These are phyloP conservation scores for Lepidium africanum DNA, from an alignment of 345 rosid species.

Conservation along the genomic window DNA sequence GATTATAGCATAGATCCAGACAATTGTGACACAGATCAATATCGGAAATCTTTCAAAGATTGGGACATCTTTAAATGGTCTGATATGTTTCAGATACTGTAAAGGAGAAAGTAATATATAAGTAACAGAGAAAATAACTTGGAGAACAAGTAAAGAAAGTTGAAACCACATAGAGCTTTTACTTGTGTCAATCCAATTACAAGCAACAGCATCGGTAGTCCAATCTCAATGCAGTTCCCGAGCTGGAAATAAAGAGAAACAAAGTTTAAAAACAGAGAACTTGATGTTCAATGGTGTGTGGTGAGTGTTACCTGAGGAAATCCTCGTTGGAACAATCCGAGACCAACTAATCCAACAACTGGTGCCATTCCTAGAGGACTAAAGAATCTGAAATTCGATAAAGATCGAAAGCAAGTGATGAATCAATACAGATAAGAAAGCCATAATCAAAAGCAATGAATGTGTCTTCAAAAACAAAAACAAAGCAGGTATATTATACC, in stretches of 20 bases:
- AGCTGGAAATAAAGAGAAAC: slow-evolving; percentile 38
- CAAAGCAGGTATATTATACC: slow-evolving; percentile 29
- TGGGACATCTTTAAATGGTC: slow-evolving; percentile 44
- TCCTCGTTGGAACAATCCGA: slow-evolving; percentile 83
- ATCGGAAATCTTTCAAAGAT: slow-evolving; percentile 77
- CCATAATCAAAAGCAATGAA: background rate
- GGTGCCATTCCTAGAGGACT: slow-evolving; percentile 92
- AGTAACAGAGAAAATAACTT: background rate
- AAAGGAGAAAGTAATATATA: background rate
- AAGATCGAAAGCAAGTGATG: background rate
- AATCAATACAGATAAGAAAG: background rate
- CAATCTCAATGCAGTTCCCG: slow-evolving; percentile 90
- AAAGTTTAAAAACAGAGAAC: background rate
- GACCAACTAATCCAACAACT: slow-evolving; percentile 87
- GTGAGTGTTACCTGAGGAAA: slow-evolving; percentile 58
- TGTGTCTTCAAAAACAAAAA: background rate
- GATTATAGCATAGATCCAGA: slow-evolving; percentile 84
- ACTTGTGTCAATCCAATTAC: slow-evolving; percentile 75
- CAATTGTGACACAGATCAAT: slow-evolving; percentile 53
- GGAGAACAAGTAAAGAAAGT: background rate
- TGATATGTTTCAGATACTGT: slow-evolving; percentile 85
- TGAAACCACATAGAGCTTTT: slow-evolving; percentile 11
- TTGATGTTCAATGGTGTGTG: background rate
- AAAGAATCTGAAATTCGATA: slow-evolving; percentile 41
- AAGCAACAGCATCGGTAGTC: slow-evolving; percentile 83